Evolutionary conservation across 2,329 filamentous ascomycete genomes (phyloP), one percentile per base, ranked within the genome.

Genomic region (Pseudogymnoascus pannorum): DNA sequence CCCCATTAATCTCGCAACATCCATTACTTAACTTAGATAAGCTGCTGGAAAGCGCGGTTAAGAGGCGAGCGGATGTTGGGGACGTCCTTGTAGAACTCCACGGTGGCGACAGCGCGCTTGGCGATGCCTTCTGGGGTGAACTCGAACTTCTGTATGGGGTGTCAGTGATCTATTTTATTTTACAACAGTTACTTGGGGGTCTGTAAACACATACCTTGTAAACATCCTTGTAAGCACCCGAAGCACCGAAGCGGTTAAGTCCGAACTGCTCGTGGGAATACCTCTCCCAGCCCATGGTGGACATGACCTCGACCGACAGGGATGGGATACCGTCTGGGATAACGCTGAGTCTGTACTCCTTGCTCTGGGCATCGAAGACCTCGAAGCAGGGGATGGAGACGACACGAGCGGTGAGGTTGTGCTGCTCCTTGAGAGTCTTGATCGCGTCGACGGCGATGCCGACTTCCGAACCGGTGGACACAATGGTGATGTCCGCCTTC

Each of bases 241-340:
- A 96, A 69, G 93, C 93, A 86, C 94, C 94, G 78, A 99, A 99
- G 75, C 94, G 87, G 88, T 99, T 99, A 69, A 99, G 87, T 75
- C 94, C 94, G 73, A 99, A 99, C 82, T 99, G 94, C 86, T 99
- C 94, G 80, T 99, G 93, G 63, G 92, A 90, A 81, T 97, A 99
- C 78, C 93, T 89, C 85, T 97, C 92, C 94, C 94, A 99, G 70
- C 94, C 94, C 79, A 97, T 87, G 69, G 94, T 99, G 77, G 85
- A 89, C 90, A 96, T 95, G 76, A 92, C 92, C 83, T 99, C 94
- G 69, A 99, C 89, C 61, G 90, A 95, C 77, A 99, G 77, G 65
- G 92, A 86, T 68, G 94, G 93, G 75, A 97, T 93, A 68, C 92
- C 92, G 75, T 97, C 92, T 71, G 93, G 94, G 66, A 99, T 86